A percentile compares a stretch with the other conserved stretches of the same genome.
Evolutionary conservation across 805 yeast genomes (phyloP).

Genomic region (Hanseniaspora jakobsenii): DNA sequence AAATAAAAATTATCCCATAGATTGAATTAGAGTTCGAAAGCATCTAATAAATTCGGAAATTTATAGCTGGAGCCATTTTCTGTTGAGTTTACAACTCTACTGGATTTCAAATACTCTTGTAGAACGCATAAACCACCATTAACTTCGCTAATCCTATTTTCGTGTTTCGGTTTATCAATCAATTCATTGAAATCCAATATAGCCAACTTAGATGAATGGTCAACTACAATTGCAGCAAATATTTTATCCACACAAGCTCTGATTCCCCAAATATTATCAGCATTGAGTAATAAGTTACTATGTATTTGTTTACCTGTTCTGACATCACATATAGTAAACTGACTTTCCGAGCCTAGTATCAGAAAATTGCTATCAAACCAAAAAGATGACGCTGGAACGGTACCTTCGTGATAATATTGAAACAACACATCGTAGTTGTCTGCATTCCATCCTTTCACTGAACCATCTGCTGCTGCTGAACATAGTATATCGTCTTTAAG

Average conservation of each 20-base stretch:
- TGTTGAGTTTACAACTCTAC: no score
- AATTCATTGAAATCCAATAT: conserved; percentile 60
- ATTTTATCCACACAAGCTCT: conserved; percentile 72
- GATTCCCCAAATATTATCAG: conserved; percentile 92
- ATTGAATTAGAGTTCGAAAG: no score
- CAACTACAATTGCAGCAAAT: conserved; percentile 80
- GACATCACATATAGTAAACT: conserved; percentile 79
- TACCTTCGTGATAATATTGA: conserved; percentile 62
- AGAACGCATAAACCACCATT: neutral
- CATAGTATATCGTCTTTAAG: conserved; percentile 66
- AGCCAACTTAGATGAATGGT: conserved; percentile 63
- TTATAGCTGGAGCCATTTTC: no score
- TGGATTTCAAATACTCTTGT: neutral
- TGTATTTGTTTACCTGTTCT: conserved; percentile 63
- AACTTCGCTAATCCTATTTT: neutral
- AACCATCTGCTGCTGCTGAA: conserved; percentile 91
- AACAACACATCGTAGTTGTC: conserved; percentile 52
- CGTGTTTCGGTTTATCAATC: neutral
- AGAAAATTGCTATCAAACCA: conserved; percentile 75
- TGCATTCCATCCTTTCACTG: conserved; percentile 89
- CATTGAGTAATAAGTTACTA: conserved; percentile 56
- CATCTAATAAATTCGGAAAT: neutral
- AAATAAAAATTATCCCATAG: no score
- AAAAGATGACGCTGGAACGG: conserved; percentile 85
- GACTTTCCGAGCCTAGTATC: conserved; percentile 79